These are phyloP conservation scores for Claviceps purpurea DNA, from an alignment of 2,329 filamentous ascomycete species.

Conservation along the genomic window DNA sequence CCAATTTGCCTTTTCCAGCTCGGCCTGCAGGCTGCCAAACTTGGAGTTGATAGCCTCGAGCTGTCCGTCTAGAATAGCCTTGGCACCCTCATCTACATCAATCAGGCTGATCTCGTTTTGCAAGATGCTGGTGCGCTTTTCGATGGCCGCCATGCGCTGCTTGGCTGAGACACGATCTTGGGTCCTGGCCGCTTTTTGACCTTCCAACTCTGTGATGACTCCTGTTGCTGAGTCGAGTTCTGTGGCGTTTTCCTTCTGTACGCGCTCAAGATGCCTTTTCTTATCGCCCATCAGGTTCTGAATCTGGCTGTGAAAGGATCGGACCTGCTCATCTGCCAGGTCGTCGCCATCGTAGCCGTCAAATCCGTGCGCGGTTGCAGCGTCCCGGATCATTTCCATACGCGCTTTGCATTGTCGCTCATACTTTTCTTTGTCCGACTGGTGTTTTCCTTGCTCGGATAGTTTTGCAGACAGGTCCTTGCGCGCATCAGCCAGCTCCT, in stretches of 20 bases:
- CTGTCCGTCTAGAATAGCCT: constrained; percentile 62
- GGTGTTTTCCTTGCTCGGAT: constrained; percentile 59
- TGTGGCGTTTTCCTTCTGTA: constrained; percentile 59
- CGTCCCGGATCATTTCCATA: constrained; percentile 61
- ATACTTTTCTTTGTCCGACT: constrained; percentile 78
- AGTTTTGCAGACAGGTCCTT: constrained; percentile 37
- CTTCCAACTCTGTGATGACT: constrained; percentile 59
- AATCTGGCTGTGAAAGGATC: constrained; percentile 65
- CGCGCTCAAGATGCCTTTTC: constrained; percentile 60
- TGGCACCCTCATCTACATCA: constrained; percentile 71
- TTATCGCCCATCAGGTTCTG: constrained; percentile 66
- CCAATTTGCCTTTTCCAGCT: constrained; percentile 50
- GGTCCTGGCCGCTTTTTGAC: constrained; percentile 55
- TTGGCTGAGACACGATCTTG: constrained; percentile 64
- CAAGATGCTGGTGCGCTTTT: constrained; percentile 51
- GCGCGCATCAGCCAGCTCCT: constrained; percentile 30
- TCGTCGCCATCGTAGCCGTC: constrained; percentile 72
- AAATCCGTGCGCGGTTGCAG: constrained; percentile 64
- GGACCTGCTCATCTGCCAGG: constrained; percentile 58
- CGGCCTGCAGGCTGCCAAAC: constrained; percentile 48
- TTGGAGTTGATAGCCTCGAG: constrained; percentile 54
- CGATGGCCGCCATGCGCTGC: constrained; percentile 59
- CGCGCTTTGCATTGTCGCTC: constrained; percentile 66
- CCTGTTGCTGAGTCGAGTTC: constrained; percentile 62
- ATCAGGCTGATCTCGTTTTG: constrained; percentile 61